phyloP scores from a whole-genome alignment of 2,329 filamentous ascomycete species.

The Thermochaetoides dissita region DNA sequence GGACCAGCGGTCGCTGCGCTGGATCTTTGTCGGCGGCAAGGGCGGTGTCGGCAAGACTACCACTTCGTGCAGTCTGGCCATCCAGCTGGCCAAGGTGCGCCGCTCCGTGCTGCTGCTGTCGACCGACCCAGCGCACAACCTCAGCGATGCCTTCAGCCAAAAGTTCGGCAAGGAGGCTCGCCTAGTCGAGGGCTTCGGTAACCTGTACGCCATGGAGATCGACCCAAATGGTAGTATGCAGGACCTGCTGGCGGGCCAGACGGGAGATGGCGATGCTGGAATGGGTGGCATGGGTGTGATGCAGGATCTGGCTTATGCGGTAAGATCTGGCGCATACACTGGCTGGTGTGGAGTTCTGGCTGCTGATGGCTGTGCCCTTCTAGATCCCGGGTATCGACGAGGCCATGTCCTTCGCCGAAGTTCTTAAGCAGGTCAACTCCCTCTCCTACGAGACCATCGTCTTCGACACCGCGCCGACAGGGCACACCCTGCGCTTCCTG shows the following conservation, averaged over 20 bases:
- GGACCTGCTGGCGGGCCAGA: slow-evolving; percentile 65
- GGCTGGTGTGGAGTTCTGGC: no score
- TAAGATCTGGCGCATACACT: slow-evolving; percentile 28
- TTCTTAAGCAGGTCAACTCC: slow-evolving; percentile 97
- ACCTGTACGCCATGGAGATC: slow-evolving; percentile 97
- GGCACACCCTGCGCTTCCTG: slow-evolving; percentile 94
- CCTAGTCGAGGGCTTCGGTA: slow-evolving; percentile 79
- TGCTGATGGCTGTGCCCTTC: neutral
- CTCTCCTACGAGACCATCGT: slow-evolving; percentile 98
- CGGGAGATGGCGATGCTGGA: slow-evolving; percentile 57
- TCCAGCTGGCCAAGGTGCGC: slow-evolving; percentile 89
- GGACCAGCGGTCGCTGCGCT: slow-evolving; percentile 86
- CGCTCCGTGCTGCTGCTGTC: slow-evolving; percentile 95
- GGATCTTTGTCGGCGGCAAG: slow-evolving; percentile 98
- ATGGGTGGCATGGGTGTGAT: slow-evolving; percentile 97
- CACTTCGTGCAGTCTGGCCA: slow-evolving; percentile 96
- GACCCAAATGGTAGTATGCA: slow-evolving; percentile 97
- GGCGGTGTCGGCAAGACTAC: slow-evolving; percentile 98
- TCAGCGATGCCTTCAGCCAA: slow-evolving; percentile 93
- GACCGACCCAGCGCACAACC: slow-evolving; percentile 94
- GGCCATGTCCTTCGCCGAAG: slow-evolving; percentile 98
- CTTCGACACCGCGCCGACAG: slow-evolving; percentile 96
- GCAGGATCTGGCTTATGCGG: slow-evolving; percentile 93
- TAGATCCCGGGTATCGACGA: slow-evolving; percentile 97
- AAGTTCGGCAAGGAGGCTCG: slow-evolving; percentile 99